Evolutionary conservation across 257 asterid genomes (phyloP).

Genomic region (Cruciata laevipes): DNA sequence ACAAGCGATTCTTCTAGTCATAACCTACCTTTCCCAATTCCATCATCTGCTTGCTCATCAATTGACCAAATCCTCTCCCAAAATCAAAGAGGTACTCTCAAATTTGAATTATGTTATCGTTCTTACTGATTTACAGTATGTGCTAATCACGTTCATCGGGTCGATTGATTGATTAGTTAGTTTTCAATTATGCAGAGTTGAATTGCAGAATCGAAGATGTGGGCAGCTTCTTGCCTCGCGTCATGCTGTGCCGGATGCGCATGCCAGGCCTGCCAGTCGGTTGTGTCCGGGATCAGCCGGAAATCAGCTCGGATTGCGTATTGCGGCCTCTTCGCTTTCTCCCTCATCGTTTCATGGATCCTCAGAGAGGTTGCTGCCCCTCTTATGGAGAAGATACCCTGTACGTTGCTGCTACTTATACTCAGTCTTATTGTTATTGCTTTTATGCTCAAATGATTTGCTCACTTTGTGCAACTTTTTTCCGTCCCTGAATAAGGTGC

Average conservation of each 20-base stretch:
- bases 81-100: neutral
- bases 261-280: conserved; percentile 69
- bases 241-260: conserved; percentile 85
- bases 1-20: neutral
- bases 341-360: conserved; percentile 77
- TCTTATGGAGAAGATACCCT: conserved; percentile 76
- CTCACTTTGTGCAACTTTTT: neutral
- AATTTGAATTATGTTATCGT: neutral
- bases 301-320: conserved; percentile 86
- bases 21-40: conserved; percentile 4
- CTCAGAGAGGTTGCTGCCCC: conserved; percentile 91
- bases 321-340: conserved; percentile 76
- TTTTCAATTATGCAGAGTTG: neutral
- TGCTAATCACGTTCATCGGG: neutral
- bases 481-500: neutral
- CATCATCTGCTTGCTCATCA: conserved; percentile 2
- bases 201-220: conserved; percentile 33
- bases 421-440: neutral
- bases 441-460: neutral
- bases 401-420: conserved; percentile 26
- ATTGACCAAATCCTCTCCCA: neutral
- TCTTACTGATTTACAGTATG: neutral
- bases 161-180: neutral
- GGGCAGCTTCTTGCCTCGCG: conserved; percentile 91
- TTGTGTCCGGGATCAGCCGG: conserved; percentile 75